Evolutionary conservation across 768 basidiomycete species (phyloP).

Genomic region (Pisolithus tinctorius): DNA sequence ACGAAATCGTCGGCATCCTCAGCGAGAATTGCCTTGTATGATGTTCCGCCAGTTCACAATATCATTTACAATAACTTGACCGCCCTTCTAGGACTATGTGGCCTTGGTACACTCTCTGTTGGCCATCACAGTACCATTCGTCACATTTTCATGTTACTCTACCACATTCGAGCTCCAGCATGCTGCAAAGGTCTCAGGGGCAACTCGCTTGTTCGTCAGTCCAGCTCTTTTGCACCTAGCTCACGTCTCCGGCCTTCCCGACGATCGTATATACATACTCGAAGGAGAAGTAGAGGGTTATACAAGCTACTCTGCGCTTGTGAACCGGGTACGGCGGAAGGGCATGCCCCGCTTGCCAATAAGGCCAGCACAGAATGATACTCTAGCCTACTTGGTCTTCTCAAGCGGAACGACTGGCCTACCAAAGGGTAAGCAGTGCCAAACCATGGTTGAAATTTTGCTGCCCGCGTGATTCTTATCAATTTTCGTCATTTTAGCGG

Average conservation of each 20-base stretch:
- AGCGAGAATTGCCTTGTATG: slow-evolving; percentile 64
- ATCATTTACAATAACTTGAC: not conserved
- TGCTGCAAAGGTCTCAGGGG: slow-evolving; percentile 38
- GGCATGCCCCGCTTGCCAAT: slow-evolving; percentile 36
- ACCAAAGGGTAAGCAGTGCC: slow-evolving; percentile 50
- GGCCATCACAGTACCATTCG: slow-evolving; percentile 44
- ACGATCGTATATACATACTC: slow-evolving; percentile 43
- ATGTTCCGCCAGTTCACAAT: not conserved
- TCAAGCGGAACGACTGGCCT: slow-evolving; percentile 76
- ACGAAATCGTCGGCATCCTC: slow-evolving; percentile 63
- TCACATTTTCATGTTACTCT: slow-evolving; percentile 45
- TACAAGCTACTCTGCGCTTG: slow-evolving; percentile 38
- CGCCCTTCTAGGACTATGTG: slow-evolving; percentile 42
- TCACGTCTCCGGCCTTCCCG: slow-evolving; percentile 28
- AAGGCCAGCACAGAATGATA: slow-evolving; percentile 41
- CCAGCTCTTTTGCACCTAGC: slow-evolving; percentile 38
- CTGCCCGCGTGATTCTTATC: not conserved
- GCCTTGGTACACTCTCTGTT: slow-evolving; percentile 45
- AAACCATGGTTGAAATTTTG: not conserved
- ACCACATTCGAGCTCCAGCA: slow-evolving; percentile 53
- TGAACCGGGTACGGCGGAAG: slow-evolving; percentile 32
- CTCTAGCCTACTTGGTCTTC: slow-evolving; percentile 64
- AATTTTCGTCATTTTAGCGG: slow-evolving; percentile 32
- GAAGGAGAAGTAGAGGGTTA: slow-evolving; percentile 36
- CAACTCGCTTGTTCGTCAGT: slow-evolving; percentile 50